Base-by-base conservation (phyloP, 495 filamentous ascomycete genomes). In the Lineolata rhizophorae region DNA sequence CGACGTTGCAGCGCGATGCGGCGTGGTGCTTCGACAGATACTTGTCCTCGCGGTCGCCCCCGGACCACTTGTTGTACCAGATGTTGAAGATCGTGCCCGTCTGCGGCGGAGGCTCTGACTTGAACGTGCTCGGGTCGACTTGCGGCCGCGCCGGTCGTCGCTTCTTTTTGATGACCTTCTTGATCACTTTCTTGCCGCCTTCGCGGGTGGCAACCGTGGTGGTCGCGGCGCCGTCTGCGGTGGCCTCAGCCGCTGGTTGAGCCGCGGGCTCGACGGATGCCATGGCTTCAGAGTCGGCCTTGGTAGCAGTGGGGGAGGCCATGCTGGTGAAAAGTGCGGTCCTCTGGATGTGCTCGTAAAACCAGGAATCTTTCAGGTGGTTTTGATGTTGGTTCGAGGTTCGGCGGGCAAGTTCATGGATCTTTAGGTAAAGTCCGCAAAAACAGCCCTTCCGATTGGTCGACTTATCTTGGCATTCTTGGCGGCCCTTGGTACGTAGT, bases 31-130 rank as follows among this genome's bases (percentile, higher is more conserved):
- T 75, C 12, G 72, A 72, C 3, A 77, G 65, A 42, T 87, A 82
- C 36, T 76, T 76, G 57, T 93, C 84, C 43, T 93, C 85, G 26
- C 84, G 72, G 51, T 97, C 84, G 35, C 90, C 85, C 31, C 85
- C 87, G 4, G 67, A 70, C 82, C 82, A 93, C 52, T 91, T 92
- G 55, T 87, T 90, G 50, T 91, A 85, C 77, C 78, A 91, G 36
- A 46, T 44, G 38, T 93, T 94, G 62, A 85, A 97, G 31, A 79
- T 73, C 0, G 77, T 84, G 25, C 87, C 87, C 0, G 85, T 93
- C 42, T 93, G 84, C 2, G 76, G 74, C 1, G 85, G 78, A 1
- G 73, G 74, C 37, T 90, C 77, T 30, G 70, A 70, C 48, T 70
- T 74, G 47, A 90, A 61, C n/a, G 70, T 67, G 5, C 71, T 63